Percentiles rank a stretch among this genome's conserved stretches.
Evolutionary conservation across 345 rosid genomes (phyloP).

Genomic region (Lepidium aucheri): DNA sequence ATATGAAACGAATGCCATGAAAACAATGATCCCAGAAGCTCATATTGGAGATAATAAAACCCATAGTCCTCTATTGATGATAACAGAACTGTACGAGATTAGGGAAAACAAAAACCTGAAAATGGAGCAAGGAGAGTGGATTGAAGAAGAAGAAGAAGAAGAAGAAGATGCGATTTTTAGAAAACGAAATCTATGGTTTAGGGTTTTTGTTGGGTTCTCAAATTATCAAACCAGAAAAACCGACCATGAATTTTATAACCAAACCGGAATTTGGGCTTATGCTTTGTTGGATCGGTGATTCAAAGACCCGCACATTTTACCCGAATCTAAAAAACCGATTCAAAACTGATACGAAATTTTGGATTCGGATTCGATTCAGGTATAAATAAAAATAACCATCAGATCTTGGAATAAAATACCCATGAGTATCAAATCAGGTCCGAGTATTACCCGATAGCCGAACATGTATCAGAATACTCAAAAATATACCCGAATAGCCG

Average conservation of each 20-base stretch:
- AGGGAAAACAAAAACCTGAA: background rate
- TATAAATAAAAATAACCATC: no score
- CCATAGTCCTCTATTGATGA: background rate
- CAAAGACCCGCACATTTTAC: no score
- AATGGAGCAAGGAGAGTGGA: background rate
- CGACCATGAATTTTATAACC: background rate
- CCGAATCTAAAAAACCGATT: no score
- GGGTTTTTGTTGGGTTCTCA: background rate
- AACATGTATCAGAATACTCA: no score
- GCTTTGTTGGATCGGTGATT: no score
- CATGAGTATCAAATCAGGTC: no score
- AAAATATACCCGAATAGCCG: no score
- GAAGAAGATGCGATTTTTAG: conserved; percentile 55
- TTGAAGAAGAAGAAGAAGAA: conserved; percentile 17
- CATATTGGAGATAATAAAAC: background rate
- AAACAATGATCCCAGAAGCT: background rate
- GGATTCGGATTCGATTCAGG: no score
- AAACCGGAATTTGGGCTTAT: background rate
- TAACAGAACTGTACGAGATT: background rate
- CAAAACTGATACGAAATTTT: no score
- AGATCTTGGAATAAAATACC: no score
- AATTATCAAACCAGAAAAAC: background rate
- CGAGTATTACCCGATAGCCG: no score
- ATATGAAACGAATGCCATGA: background rate
- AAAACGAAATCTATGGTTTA: conserved; percentile 26